Evolutionary conservation across 805 yeast genomes (phyloP).

Genomic region (Lachancea quebecensis): DNA sequence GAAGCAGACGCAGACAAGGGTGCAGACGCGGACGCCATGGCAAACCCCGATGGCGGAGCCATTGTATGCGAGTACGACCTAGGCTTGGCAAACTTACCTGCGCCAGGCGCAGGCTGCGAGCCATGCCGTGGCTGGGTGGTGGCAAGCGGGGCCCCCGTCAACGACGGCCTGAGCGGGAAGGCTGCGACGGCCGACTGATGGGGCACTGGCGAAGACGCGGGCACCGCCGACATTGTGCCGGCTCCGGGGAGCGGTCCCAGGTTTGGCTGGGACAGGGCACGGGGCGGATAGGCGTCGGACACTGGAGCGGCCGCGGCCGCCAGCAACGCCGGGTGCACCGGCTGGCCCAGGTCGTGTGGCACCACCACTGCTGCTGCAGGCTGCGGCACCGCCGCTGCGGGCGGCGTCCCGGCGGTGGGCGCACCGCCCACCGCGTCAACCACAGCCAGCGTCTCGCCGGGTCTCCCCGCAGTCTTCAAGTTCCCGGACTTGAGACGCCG

Average conservation of each 20-base stretch:
- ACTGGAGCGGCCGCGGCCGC: no score
- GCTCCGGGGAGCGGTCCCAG: no score
- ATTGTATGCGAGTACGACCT: constrained; percentile 27
- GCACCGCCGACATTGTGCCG: no score
- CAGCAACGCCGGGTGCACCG: no score
- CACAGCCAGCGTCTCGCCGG: not conserved
- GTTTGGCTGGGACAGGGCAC: no score
- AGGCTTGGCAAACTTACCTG: constrained; percentile 22
- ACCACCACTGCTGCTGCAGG: not conserved
- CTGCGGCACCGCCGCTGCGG: not conserved
- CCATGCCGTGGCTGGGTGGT: not conserved
- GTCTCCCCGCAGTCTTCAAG: constrained; percentile 23
- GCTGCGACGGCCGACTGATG: not conserved
- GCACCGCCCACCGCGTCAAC: constrained; percentile 1
- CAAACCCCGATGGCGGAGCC: constrained; percentile 5
- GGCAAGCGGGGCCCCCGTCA: not conserved
- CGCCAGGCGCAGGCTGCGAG: constrained; percentile 6
- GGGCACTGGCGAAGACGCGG: no score
- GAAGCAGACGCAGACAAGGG: constrained; percentile 1
- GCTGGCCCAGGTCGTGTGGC: no score
- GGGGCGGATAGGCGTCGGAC: no score
- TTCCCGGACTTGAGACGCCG: constrained; percentile 52
- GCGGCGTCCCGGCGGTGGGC: not conserved
- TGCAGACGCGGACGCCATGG: constrained; percentile 8
- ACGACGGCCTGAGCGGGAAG: not conserved